A percentile compares a stretch with the other conserved stretches of the same genome.
Conservation (phyloP, 2,329 filamentous ascomycete genomes). For the Monosporascus ibericus region DNA sequence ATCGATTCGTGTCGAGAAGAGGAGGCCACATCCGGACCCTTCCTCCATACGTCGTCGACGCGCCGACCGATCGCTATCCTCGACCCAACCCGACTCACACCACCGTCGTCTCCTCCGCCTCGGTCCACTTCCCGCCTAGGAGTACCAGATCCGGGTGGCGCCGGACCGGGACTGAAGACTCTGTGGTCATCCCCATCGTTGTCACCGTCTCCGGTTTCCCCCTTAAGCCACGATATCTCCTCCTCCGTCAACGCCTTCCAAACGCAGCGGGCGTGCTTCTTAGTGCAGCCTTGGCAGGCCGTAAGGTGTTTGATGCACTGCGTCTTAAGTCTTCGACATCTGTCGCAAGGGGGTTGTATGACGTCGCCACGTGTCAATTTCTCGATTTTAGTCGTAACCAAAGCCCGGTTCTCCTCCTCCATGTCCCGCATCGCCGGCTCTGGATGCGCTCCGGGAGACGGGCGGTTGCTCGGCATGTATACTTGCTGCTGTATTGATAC, state of each 20-base stretch:
- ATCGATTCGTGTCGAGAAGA: conserved; percentile 19
- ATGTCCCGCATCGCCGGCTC: conserved; percentile 23
- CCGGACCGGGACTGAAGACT: conserved; percentile 13
- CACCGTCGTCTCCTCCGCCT: conserved; percentile 13
- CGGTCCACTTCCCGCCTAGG: conserved; percentile 16
- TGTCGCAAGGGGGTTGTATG: conserved; percentile 77
- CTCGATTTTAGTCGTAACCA: conserved; percentile 73
- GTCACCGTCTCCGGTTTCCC: conserved; percentile 21
- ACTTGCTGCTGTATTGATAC: conserved; percentile 21
- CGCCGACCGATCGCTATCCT: conserved; percentile 22
- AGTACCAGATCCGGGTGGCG: conserved; percentile 15
- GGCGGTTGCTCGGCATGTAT: conserved; percentile 20
- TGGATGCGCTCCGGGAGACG: conserved; percentile 20
- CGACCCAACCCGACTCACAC: conserved; percentile 11
- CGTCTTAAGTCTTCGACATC: conserved; percentile 73
- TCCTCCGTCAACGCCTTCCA: conserved; percentile 78
- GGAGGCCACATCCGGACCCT: conserved; percentile 16
- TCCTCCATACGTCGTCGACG: conserved; percentile 26
- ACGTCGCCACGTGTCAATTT: conserved; percentile 65
- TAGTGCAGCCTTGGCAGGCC: conserved; percentile 80
- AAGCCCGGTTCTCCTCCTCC: conserved; percentile 34
- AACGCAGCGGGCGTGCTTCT: conserved; percentile 82
- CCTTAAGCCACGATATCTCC: conserved; percentile 42
- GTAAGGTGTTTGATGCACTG: conserved; percentile 82
- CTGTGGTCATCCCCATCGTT: conserved; percentile 24